Evolutionary conservation across 169 alveolate genomes (phyloP).

Genomic region (Eimeria acervulina): DNA sequence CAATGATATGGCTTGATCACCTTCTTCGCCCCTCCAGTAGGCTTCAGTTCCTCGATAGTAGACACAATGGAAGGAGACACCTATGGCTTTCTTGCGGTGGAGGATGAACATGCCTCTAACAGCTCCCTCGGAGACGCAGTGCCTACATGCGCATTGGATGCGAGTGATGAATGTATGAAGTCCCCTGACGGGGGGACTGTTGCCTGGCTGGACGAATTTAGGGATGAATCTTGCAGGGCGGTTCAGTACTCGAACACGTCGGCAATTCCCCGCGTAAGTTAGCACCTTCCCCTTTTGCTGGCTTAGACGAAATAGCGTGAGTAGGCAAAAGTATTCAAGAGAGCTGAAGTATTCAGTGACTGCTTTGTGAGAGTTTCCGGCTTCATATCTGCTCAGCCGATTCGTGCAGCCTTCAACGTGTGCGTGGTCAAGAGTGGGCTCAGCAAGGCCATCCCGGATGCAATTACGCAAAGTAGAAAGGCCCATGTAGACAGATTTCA

Average conservation of each 20-base stretch:
- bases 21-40: neutral
- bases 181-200: neutral
- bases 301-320: neutral
- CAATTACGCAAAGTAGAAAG: constrained; percentile 12
- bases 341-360: neutral
- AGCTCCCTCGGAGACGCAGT: neutral
- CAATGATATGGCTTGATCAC: constrained; percentile 28
- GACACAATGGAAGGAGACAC: neutral
- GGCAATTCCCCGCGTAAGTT: constrained; percentile 68
- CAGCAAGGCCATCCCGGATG: constrained; percentile 59
- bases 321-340: neutral
- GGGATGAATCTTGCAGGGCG: constrained; percentile 42
- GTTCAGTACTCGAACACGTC: constrained; percentile 45
- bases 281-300: neutral
- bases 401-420: constrained; percentile 66
- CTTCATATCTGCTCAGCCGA: constrained; percentile 6
- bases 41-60: neutral
- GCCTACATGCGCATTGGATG: constrained; percentile 8
- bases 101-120: constrained; percentile 1
- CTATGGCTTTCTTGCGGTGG: constrained; percentile 52
- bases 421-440: constrained; percentile 77
- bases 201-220: constrained; percentile 56
- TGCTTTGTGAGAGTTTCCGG: neutral
- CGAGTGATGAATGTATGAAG: constrained; percentile 16
- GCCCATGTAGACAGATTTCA: constrained; percentile 6